A percentile compares a stretch with the other conserved stretches of the same genome.
These are phyloP conservation scores for Phytophthora constricta DNA, from an alignment of 352 stramenopile genomes.

Conservation along the genomic window DNA sequence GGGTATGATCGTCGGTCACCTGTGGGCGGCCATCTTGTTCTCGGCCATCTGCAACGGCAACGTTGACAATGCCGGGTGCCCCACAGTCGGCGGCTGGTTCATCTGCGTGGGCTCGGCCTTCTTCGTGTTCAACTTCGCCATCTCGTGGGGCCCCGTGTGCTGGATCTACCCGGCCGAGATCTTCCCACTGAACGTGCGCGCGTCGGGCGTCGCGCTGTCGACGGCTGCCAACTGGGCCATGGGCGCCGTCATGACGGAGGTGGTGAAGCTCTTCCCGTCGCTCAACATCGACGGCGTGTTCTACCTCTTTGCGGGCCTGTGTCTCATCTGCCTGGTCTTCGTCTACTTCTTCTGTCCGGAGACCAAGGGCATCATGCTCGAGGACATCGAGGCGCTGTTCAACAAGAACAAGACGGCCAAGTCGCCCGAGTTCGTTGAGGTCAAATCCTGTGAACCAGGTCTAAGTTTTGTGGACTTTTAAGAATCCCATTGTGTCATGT, in stretches of 20 bases:
- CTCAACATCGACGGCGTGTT: conserved; percentile 51
- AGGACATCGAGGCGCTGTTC: neutral
- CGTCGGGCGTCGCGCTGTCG: too few species aligned
- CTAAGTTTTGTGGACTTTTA: neutral
- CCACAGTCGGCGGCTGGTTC: conserved; percentile 14
- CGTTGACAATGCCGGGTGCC: conserved; percentile 13
- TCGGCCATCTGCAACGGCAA: conserved; percentile 32
- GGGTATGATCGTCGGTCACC: conserved; percentile 16
- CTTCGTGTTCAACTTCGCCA: conserved; percentile 24
- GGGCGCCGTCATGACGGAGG: too few species aligned
- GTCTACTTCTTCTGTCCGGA: too few species aligned
- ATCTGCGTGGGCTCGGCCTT: conserved; percentile 15
- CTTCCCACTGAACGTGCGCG: too few species aligned
- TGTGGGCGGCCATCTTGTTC: conserved; percentile 34
- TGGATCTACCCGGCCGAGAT: too few species aligned
- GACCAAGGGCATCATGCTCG: neutral
- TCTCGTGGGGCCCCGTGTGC: too few species aligned
- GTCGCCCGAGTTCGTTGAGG: neutral
- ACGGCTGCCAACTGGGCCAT: too few species aligned
- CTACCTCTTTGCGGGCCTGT: conserved; percentile 27
- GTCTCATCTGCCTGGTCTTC: neutral
- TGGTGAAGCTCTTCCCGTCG: too few species aligned
- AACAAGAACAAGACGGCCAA: neutral
- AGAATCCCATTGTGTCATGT: too few species aligned
- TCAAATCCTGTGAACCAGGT: neutral